A percentile compares a stretch with the other conserved stretches of the same genome.
Conservation (phyloP, 129 eudicot genomes). For the Flaveria linearis region DNA sequence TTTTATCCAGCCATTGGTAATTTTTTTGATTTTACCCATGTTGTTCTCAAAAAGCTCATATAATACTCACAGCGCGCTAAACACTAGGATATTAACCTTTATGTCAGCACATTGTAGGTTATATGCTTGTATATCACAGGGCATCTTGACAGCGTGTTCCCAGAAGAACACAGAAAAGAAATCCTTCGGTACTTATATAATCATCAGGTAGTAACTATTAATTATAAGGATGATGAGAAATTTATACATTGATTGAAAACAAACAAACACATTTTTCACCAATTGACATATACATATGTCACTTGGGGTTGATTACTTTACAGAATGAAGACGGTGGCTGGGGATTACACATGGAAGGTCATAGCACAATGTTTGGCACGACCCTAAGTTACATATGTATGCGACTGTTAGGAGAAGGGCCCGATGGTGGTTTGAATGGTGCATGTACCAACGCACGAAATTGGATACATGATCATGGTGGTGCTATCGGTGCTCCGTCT, state of each 20-base stretch:
- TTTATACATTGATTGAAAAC: not conserved
- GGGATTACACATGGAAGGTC: slow-evolving; percentile 73
- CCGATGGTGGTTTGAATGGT: slow-evolving; percentile 51
- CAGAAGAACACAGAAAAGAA: slow-evolving; percentile 50
- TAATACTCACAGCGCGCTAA: too few species aligned
- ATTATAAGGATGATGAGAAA: not conserved
- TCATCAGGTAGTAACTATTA: slow-evolving; percentile 49
- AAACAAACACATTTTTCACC: too few species aligned
- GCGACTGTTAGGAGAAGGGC: slow-evolving; percentile 67
- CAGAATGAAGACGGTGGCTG: slow-evolving; percentile 85
- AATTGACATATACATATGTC: not conserved
- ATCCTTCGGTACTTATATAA: slow-evolving; percentile 54
- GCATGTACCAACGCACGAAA: slow-evolving; percentile 60
- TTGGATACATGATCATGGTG: slow-evolving; percentile 80
- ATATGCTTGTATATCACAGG: slow-evolving; percentile 69
- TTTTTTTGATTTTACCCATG: not conserved
- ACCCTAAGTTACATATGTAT: slow-evolving; percentile 52
- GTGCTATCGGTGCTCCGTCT: slow-evolving; percentile 54
- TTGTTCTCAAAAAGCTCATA: too few species aligned
- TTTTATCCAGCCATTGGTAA: slow-evolving; percentile 69
- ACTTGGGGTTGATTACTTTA: not conserved
- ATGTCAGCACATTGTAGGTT: slow-evolving; percentile 42
- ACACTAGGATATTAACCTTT: too few species aligned
- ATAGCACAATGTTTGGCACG: slow-evolving; percentile 70
- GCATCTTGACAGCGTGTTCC: slow-evolving; percentile 50